These are phyloP conservation scores for Pistacia vera DNA, from an alignment of 345 rosid species.

Conservation along the genomic window DNA sequence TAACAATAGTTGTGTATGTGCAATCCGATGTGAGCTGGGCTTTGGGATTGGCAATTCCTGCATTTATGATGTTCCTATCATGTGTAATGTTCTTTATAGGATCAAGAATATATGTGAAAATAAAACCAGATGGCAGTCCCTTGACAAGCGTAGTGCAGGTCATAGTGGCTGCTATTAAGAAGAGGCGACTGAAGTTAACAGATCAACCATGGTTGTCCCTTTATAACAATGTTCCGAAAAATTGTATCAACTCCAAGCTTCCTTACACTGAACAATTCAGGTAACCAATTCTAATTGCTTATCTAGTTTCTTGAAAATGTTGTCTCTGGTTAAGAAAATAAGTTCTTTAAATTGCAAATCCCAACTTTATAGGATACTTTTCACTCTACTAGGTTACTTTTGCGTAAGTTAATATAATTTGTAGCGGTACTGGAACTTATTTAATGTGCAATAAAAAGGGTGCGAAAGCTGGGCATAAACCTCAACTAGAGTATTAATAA, in stretches of 20 bases:
- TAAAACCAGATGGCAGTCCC: slow-evolving; percentile 48
- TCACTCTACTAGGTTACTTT: neutral
- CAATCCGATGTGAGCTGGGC: slow-evolving; percentile 66
- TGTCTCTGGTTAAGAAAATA: neutral
- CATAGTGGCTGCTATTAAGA: slow-evolving; percentile 53
- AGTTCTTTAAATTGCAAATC: neutral
- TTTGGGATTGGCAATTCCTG: slow-evolving; percentile 53
- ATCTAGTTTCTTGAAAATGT: neutral
- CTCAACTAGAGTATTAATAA: neutral
- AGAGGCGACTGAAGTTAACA: slow-evolving; percentile 45
- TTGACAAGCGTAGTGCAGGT: slow-evolving; percentile 40
- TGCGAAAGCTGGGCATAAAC: no score
- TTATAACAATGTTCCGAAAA: slow-evolving; percentile 31
- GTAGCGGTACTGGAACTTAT: no score
- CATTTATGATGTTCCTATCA: slow-evolving; percentile 47
- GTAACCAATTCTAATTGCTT: slow-evolving; percentile 16
- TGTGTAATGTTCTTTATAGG: slow-evolving; percentile 43
- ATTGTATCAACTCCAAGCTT: slow-evolving; percentile 40
- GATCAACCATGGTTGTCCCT: slow-evolving; percentile 45
- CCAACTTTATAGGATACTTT: neutral
- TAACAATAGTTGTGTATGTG: slow-evolving; percentile 49
- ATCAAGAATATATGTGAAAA: slow-evolving; percentile 36
- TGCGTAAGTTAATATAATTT: no score
- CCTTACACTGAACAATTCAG: slow-evolving; percentile 46
- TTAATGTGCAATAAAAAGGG: no score